Conservation (phyloP, 139 green algal species). For the Coelastrella sp. region DNA sequence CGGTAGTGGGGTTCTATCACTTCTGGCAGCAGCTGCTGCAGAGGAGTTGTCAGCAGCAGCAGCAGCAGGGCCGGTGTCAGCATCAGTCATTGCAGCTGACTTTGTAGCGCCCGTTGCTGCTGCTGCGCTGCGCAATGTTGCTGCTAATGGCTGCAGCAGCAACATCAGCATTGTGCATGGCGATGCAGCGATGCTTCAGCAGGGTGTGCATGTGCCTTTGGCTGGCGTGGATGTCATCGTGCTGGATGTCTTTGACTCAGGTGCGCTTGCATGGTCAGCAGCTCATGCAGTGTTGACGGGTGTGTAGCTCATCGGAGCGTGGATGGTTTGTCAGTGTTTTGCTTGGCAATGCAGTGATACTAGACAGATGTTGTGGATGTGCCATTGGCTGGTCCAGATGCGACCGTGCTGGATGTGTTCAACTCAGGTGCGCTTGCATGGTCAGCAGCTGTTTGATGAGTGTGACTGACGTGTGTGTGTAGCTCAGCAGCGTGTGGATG, state of each 20-base stretch:
- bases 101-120: neutral
- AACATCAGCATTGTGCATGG: conserved; percentile 32
- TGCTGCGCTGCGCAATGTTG: conserved; percentile 27
- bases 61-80: neutral
- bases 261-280: neutral
- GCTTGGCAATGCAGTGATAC: too few relatives aligned
- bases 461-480: too few relatives aligned
- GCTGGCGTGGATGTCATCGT: conserved; percentile 38
- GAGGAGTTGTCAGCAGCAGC: neutral
- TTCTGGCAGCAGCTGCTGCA: conserved; percentile 33
- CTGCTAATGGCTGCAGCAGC: conserved; percentile 12
- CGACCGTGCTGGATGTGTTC: conserved; percentile 41
- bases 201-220: conserved; percentile 14
- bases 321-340: too few relatives aligned
- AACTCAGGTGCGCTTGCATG: conserved; percentile 46
- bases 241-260: conserved; percentile 49
- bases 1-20: conserved; percentile 37
- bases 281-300: too few relatives aligned
- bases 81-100: neutral
- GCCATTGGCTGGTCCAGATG: neutral
- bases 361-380: too few relatives aligned
- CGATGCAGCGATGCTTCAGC: conserved; percentile 21
- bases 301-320: too few relatives aligned
- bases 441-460: too few relatives aligned
- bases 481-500: too few relatives aligned